Conservation (phyloP, 495 filamentous ascomycete species). For the Tetracladium marchalianum region DNA sequence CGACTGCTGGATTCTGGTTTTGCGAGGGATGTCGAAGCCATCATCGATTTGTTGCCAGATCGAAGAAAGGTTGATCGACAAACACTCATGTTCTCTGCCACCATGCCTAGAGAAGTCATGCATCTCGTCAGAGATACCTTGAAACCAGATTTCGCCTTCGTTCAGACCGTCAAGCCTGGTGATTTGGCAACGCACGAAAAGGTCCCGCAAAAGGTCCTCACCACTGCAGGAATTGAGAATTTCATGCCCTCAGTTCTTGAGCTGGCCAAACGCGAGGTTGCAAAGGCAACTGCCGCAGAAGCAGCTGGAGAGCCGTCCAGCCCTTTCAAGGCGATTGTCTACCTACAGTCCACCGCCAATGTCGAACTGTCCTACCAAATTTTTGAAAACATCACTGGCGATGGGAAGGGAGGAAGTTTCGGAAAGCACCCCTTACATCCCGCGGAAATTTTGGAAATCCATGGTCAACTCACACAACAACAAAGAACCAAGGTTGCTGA, state of each 20-base stretch:
- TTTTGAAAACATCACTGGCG: constrained; percentile 42
- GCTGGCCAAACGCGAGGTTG: constrained; percentile 48
- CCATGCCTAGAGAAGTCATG: constrained; percentile 76
- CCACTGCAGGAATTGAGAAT: constrained; percentile 62
- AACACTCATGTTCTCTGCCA: constrained; percentile 90
- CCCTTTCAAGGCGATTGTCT: constrained; percentile 92
- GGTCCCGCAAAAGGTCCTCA: constrained; percentile 68
- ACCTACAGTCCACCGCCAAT: constrained; percentile 68
- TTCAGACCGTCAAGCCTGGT: constrained; percentile 70
- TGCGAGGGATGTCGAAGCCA: constrained; percentile 60
- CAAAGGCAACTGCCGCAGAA: constrained; percentile 21
- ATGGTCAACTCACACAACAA: constrained; percentile 64
- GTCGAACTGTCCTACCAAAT: constrained; percentile 51
- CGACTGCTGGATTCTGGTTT: constrained; percentile 88
- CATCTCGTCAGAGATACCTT: constrained; percentile 54
- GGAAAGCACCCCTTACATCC: constrained; percentile 32
- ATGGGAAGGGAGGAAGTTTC: constrained; percentile 15
- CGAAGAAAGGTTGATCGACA: constrained; percentile 55
- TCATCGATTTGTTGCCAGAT: constrained; percentile 56
- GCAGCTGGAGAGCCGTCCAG: constrained; percentile 16
- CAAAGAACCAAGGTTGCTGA: constrained; percentile 58
- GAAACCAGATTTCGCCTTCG: constrained; percentile 68
- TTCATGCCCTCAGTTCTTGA: constrained; percentile 66
- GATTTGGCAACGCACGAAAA: constrained; percentile 76
- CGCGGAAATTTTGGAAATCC: constrained; percentile 55